phyloP scores from a whole-genome alignment of 2,329 filamentous ascomycete species.

The Cladosporium phlei region DNA sequence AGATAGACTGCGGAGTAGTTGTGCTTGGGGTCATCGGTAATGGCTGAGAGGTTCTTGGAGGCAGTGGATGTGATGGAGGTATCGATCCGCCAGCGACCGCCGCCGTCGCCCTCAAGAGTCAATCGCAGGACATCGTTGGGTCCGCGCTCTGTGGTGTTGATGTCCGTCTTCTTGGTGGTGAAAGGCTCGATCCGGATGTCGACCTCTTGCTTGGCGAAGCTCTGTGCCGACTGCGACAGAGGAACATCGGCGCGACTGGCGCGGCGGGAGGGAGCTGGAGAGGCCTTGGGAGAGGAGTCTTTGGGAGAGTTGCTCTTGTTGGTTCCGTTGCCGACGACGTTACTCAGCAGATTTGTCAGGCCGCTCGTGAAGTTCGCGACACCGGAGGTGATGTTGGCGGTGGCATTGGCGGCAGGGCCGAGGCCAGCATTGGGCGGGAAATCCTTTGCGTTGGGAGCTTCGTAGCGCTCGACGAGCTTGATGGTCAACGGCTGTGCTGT shows the following conservation, averaged over 20 bases:
- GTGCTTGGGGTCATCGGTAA: conserved; percentile 36
- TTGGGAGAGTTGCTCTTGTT: conserved; percentile 5
- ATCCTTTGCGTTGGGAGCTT: conserved; percentile 45
- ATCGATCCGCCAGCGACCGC: conserved; percentile 66
- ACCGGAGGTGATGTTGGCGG: conserved; percentile 21
- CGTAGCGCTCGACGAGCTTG: conserved; percentile 68
- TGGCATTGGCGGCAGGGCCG: conserved; percentile 16
- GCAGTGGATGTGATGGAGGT: conserved; percentile 53
- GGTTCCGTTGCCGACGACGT: conserved; percentile 6
- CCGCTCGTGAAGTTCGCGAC: conserved; percentile 38
- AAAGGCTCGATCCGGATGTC: conserved; percentile 65
- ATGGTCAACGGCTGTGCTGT: conserved; percentile 57
- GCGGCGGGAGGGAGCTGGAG: conserved; percentile 40
- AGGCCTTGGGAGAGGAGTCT: conserved; percentile 12
- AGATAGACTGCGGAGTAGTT: conserved; percentile 39
- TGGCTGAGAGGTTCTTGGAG: conserved; percentile 35
- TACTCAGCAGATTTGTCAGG: conserved; percentile 30
- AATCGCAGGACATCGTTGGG: conserved; percentile 65
- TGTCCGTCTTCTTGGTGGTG: conserved; percentile 57
- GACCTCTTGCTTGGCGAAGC: conserved; percentile 59
- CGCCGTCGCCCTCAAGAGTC: conserved; percentile 61
- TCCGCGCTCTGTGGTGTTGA: conserved; percentile 55
- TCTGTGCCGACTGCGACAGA: conserved; percentile 53
- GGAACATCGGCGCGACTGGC: conserved; percentile 35
- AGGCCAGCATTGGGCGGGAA: conserved; percentile 19